A percentile compares a stretch with the other conserved stretches of the same genome.
Evolutionary conservation across 2,329 filamentous ascomycete species (phyloP).

Genomic region (Colletotrichum aenigma): DNA sequence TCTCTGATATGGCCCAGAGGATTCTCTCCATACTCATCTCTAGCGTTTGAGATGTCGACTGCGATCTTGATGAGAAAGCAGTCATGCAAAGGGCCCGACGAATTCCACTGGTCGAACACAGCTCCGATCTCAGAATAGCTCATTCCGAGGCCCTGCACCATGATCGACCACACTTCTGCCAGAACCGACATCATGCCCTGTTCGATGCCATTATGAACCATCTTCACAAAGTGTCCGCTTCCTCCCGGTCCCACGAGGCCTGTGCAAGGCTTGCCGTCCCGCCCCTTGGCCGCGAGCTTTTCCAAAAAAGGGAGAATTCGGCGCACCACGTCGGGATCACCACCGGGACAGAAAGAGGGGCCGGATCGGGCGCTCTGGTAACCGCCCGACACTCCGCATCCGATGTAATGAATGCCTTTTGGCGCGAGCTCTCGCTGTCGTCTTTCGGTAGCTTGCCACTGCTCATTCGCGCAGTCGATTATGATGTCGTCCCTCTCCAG

Average conservation of each 20-base stretch:
- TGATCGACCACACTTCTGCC: slow-evolving; percentile 68
- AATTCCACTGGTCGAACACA: slow-evolving; percentile 65
- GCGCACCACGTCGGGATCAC: slow-evolving; percentile 60
- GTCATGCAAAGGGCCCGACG: slow-evolving; percentile 56
- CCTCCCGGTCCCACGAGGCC: slow-evolving; percentile 64
- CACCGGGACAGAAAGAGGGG: slow-evolving; percentile 71
- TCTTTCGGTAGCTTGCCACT: slow-evolving; percentile 67
- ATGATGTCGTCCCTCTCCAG: slow-evolving; percentile 68
- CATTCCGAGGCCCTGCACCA: slow-evolving; percentile 63
- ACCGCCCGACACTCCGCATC: slow-evolving; percentile 71
- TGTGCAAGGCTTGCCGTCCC: slow-evolving; percentile 63
- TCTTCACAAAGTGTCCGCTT: slow-evolving; percentile 75
- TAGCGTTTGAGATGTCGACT: slow-evolving; percentile 61
- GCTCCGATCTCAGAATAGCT: slow-evolving; percentile 63
- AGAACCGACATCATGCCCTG: slow-evolving; percentile 72
- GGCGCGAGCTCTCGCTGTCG: slow-evolving; percentile 61
- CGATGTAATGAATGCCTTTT: slow-evolving; percentile 68
- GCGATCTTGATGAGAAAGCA: slow-evolving; percentile 70
- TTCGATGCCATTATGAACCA: slow-evolving; percentile 78
- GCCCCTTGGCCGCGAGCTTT: slow-evolving; percentile 66
- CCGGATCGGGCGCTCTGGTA: slow-evolving; percentile 71
- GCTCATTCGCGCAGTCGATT: slow-evolving; percentile 72
- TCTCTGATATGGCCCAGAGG: slow-evolving; percentile 68
- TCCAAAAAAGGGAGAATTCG: slow-evolving; percentile 65
- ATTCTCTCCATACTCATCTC: slow-evolving; percentile 44